Evolutionary conservation across 1,284 basidiomycete species (phyloP).

Genomic region (Nidula niveotomentosa): DNA sequence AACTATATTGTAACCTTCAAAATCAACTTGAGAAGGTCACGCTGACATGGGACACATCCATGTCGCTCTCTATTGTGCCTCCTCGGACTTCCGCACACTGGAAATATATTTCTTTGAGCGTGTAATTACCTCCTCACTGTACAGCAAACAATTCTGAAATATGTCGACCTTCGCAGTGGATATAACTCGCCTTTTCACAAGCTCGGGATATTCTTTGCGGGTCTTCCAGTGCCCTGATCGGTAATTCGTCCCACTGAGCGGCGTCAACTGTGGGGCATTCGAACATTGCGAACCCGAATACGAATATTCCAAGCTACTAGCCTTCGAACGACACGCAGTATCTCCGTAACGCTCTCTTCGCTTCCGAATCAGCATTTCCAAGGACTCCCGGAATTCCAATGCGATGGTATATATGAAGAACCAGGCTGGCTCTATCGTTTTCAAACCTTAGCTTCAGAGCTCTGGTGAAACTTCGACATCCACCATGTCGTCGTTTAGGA

Average conservation of each 20-base stretch:
- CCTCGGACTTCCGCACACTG: not conserved
- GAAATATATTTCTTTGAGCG: too few species aligned
- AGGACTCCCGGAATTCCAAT: not conserved
- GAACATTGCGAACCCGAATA: not conserved
- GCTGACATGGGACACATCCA: too few species aligned
- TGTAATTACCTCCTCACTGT: too few species aligned
- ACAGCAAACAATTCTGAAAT: too few species aligned
- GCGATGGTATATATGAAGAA: conserved; percentile 6
- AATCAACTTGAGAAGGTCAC: too few species aligned
- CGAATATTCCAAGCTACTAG: not conserved
- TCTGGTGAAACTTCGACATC: conserved; percentile 6
- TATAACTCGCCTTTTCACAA: too few species aligned
- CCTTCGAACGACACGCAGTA: too few species aligned
- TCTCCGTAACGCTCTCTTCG: not conserved
- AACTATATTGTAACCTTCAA: too few species aligned
- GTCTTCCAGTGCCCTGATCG: not conserved
- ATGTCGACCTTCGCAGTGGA: not conserved
- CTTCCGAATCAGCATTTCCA: not conserved
- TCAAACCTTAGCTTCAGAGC: conserved; percentile 7
- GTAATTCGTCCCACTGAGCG: not conserved
- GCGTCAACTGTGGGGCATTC: not conserved
- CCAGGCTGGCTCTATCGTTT: conserved; percentile 5
- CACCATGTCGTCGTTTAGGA: conserved; percentile 23
- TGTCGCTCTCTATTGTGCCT: not conserved
- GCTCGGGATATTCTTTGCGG: not conserved